Evolutionary conservation across 768 basidiomycete genomes (phyloP).

Genomic region (Leccinum obscurum): DNA sequence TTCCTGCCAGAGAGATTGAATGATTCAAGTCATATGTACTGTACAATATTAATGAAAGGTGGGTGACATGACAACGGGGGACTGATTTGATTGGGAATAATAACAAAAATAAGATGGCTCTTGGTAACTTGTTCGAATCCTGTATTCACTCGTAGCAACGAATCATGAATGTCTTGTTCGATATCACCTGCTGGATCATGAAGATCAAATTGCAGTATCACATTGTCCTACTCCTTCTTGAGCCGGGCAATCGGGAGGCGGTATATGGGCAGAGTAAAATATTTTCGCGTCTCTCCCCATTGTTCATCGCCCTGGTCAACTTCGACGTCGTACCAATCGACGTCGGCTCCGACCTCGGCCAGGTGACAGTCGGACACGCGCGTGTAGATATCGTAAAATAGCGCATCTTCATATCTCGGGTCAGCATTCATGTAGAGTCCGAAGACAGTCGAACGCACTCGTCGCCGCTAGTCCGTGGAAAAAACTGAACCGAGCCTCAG

Average conservation of each 20-base stretch:
- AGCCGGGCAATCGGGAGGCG: conserved; percentile 55
- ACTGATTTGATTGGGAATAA: conserved; percentile 9
- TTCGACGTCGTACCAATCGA: conserved; percentile 82
- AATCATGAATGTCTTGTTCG: not conserved
- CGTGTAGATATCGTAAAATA: conserved; percentile 92
- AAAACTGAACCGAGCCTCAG: conserved; percentile 86
- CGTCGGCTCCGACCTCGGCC: conserved; percentile 73
- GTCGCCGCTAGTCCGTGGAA: conserved; percentile 98
- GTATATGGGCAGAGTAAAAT: conserved; percentile 78
- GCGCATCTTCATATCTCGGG: conserved; percentile 54
- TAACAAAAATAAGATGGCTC: not conserved
- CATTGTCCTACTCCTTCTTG: conserved; percentile 16
- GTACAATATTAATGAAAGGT: not conserved
- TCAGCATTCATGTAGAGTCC: not conserved
- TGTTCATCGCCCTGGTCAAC: conserved; percentile 56
- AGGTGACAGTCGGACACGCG: conserved; percentile 84
- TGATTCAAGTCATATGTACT: not conserved
- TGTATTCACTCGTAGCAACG: not conserved
- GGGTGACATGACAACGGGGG: conserved; percentile 20
- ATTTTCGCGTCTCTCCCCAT: conserved; percentile 77
- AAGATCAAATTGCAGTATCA: not conserved
- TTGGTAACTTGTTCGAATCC: not conserved
- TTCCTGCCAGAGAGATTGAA: not conserved
- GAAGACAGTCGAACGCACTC: conserved; percentile 48
- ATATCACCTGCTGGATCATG: not conserved